phyloP scores from a whole-genome alignment of 2,329 filamentous ascomycete species.

The Pseudogymnoascus sp. region DNA sequence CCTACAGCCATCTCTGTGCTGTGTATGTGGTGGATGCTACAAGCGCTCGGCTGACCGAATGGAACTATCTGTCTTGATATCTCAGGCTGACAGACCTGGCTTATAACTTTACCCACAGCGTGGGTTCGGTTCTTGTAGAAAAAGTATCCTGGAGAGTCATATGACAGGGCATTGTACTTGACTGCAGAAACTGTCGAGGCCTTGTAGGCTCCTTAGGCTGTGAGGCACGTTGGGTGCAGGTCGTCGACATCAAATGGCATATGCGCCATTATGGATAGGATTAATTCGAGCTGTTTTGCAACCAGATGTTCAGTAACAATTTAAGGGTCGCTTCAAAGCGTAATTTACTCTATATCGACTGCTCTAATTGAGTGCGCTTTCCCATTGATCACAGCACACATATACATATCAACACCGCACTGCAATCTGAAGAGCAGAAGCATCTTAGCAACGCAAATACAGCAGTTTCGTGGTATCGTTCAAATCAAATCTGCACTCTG shows the following conservation, averaged over 20 bases:
- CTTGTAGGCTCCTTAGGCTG: background rate
- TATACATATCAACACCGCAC: background rate
- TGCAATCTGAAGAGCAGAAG: background rate
- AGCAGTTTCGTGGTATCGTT: background rate
- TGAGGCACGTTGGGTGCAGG: background rate
- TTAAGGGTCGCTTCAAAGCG: background rate
- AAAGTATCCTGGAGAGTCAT: background rate
- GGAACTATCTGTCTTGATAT: conserved; percentile 2
- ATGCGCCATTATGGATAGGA: conserved; percentile 7
- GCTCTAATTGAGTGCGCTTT: background rate
- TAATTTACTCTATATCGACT: background rate
- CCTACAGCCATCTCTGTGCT: background rate
- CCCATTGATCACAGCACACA: background rate
- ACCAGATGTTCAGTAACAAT: background rate
- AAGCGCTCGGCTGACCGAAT: background rate
- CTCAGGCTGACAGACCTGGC: conserved; percentile 2
- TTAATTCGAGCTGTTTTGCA: background rate
- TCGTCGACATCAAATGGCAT: conserved; percentile 7
- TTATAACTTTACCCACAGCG: background rate
- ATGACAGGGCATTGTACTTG: background rate
- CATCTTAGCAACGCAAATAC: background rate
- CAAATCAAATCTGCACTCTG: background rate
- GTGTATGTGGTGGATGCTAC: background rate
- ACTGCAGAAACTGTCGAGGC: background rate
- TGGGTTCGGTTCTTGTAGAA: conserved; percentile 5